These are phyloP conservation scores for Spongispora temasekensis DNA, from an alignment of 1,284 basidiomycete species.

Conservation along the genomic window DNA sequence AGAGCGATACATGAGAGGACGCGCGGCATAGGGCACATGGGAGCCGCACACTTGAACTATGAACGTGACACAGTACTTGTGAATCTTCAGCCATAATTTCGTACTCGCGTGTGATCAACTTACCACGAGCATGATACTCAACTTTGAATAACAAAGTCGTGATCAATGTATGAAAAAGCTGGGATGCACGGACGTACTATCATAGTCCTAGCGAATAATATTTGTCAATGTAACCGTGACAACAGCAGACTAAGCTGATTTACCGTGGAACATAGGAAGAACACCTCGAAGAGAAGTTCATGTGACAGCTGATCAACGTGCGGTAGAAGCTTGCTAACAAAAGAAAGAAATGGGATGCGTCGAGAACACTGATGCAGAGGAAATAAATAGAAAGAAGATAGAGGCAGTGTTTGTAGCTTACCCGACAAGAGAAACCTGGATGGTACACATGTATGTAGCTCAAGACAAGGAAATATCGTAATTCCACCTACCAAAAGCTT, in stretches of 20 bases:
- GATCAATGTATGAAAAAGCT: background rate
- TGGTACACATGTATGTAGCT: background rate
- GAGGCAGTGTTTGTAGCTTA: background rate
- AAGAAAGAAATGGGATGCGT: background rate
- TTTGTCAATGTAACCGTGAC: background rate
- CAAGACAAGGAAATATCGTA: too few relatives aligned
- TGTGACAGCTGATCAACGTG: background rate
- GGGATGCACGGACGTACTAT: background rate
- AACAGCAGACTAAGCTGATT: background rate
- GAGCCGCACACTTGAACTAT: slow-evolving; percentile 12
- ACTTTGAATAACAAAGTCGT: background rate
- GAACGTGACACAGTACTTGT: slow-evolving; percentile 10
- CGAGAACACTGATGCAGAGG: slow-evolving; percentile 1
- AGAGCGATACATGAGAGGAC: background rate
- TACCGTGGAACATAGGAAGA: slow-evolving; percentile 2
- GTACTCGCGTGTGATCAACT: background rate
- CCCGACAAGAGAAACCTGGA: slow-evolving; percentile 5
- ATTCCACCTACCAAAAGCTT: slow-evolving; percentile 10
- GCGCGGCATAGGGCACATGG: background rate
- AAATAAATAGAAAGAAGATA: background rate
- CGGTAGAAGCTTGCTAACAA: background rate
- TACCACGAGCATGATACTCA: background rate
- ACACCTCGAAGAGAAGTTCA: background rate
- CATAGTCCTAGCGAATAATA: background rate
- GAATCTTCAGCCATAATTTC: background rate